Evolutionary conservation across 768 basidiomycete genomes (phyloP).

Genomic region (Lactarius deliciosus): DNA sequence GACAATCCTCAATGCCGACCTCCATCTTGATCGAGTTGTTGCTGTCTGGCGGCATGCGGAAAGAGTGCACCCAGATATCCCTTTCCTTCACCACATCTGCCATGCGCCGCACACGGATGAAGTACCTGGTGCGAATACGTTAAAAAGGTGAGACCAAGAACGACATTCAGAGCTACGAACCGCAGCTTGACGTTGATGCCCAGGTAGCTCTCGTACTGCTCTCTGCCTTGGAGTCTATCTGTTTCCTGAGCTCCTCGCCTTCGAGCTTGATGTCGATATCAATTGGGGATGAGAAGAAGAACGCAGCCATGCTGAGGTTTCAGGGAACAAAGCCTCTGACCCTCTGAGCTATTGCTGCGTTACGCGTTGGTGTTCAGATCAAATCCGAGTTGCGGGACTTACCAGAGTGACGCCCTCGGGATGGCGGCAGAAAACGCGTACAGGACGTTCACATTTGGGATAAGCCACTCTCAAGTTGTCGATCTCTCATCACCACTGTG

Average conservation of each 20-base stretch:
- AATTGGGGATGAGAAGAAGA: no score
- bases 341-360: no score
- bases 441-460: background rate
- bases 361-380: no score
- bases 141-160: background rate
- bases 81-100: constrained; percentile 92
- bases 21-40: constrained; percentile 99
- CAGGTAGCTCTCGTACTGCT: constrained; percentile 96
- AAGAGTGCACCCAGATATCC: constrained; percentile 98
- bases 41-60: constrained; percentile 96
- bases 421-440: background rate
- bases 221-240: no score
- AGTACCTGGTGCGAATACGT: constrained; percentile 60
- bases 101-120: constrained; percentile 86
- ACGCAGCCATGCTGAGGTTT: no score
- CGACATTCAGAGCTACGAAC: constrained; percentile 44
- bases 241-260: no score
- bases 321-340: no score
- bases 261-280: no score
- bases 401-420: no score
- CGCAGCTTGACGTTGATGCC: constrained; percentile 98
- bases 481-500: background rate
- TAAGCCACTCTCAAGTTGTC: background rate
- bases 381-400: no score
- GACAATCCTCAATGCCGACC: constrained; percentile 98